phyloP scores from a whole-genome alignment of 148 eudicot genomes.

The Fallopia convolvulus region DNA sequence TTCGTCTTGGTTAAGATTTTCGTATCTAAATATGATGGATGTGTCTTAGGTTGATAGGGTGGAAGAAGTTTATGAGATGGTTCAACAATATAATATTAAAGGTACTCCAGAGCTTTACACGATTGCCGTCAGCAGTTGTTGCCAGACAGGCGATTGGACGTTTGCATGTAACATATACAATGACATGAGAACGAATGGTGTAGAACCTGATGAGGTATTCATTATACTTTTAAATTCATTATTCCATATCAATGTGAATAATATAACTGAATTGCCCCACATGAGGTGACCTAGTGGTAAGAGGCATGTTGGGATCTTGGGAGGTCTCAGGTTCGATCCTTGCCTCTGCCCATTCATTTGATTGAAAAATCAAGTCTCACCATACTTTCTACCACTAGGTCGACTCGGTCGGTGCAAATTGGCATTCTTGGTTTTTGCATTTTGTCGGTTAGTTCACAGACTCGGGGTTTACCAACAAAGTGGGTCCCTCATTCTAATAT shows the following conservation, averaged over 20 bases:
- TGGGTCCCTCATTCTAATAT: neutral
- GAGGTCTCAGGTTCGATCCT: no score
- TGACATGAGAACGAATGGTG: constrained; percentile 79
- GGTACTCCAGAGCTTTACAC: constrained; percentile 96
- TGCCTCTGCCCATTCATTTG: no score
- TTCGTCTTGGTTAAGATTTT: neutral
- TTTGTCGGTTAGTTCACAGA: no score
- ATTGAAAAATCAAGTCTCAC: no score
- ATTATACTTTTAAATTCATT: constrained; percentile 6
- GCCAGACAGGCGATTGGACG: constrained; percentile 85
- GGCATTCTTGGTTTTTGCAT: no score
- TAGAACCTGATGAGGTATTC: constrained; percentile 85
- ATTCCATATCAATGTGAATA: neutral
- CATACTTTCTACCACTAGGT: no score
- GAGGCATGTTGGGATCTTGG: no score
- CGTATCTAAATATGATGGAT: neutral
- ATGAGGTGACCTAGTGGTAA: no score
- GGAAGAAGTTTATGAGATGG: constrained; percentile 70
- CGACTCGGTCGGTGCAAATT: no score
- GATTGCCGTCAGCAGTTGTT: constrained; percentile 84
- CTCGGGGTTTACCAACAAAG: no score
- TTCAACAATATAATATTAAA: constrained; percentile 54
- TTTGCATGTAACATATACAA: constrained; percentile 77
- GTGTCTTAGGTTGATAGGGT: constrained; percentile 64
- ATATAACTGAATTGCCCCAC: neutral